Evolutionary conservation across 305 asterid genomes (phyloP).

Genomic region (Fraxinus nigra): DNA sequence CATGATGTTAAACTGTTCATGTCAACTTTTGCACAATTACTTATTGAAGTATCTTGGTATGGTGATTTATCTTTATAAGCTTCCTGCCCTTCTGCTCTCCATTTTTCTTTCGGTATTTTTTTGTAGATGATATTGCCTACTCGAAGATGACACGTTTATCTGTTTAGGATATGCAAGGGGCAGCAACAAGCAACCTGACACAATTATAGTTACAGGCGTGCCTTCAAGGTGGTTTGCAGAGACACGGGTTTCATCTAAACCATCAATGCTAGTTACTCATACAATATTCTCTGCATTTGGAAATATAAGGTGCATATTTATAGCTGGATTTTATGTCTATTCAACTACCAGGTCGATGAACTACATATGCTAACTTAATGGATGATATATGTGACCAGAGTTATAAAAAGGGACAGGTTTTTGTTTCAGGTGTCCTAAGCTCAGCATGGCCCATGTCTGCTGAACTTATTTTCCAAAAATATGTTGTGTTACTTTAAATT

Average conservation of each 20-base stretch:
- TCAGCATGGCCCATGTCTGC: background rate
- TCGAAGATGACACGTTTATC: conserved; percentile 3
- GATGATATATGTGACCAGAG: background rate
- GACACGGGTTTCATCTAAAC: conserved; percentile 91
- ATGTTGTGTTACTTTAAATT: background rate
- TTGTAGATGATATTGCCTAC: background rate
- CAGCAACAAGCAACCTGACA: conserved; percentile 72
- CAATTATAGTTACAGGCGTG: conserved; percentile 72
- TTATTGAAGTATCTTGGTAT: conserved; percentile 9
- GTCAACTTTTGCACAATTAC: conserved; percentile 14
- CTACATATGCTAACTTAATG: background rate
- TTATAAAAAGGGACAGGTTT: background rate
- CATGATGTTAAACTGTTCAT: background rate
- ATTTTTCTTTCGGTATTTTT: background rate
- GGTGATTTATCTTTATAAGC: background rate
- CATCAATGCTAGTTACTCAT: conserved; percentile 93
- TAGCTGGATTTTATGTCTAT: background rate
- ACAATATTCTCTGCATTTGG: conserved; percentile 86
- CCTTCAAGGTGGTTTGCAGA: conserved; percentile 99
- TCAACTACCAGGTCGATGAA: background rate
- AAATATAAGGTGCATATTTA: conserved; percentile 59
- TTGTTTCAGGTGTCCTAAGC: background rate
- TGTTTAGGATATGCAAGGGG: conserved; percentile 58
- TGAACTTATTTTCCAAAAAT: background rate
- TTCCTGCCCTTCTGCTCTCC: conserved; percentile 1